Evolutionary conservation across 2,329 filamentous ascomycete genomes (phyloP).

Genomic region (Karstenula rhodostoma): DNA sequence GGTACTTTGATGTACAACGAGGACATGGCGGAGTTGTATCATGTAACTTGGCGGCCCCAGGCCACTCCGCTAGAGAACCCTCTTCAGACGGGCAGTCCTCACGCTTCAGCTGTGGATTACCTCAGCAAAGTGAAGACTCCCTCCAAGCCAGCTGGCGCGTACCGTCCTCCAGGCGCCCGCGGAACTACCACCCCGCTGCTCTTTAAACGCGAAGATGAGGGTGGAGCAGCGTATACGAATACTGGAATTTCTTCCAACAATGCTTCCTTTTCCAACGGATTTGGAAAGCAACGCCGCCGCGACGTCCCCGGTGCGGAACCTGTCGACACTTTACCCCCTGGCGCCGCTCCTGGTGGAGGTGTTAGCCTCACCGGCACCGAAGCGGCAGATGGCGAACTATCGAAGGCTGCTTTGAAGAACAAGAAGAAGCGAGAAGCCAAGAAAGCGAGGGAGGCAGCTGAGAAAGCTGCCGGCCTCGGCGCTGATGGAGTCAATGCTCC

Average conservation of each 20-base stretch:
- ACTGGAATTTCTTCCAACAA: constrained; percentile 75
- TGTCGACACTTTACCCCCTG: constrained; percentile 69
- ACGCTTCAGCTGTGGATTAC: constrained; percentile 82
- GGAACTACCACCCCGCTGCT: constrained; percentile 88
- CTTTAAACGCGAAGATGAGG: constrained; percentile 98
- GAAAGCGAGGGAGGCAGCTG: constrained; percentile 83
- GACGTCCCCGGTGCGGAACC: constrained; percentile 88
- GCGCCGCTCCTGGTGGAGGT: constrained; percentile 72
- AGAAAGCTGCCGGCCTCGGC: constrained; percentile 49
- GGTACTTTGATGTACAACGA: constrained; percentile 93
- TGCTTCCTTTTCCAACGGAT: constrained; percentile 73
- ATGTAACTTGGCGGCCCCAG: constrained; percentile 84
- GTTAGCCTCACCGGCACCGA: constrained; percentile 71
- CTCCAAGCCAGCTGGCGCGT: constrained; percentile 95
- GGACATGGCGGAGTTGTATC: constrained; percentile 93
- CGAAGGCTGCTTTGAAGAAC: constrained; percentile 89
- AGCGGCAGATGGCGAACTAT: constrained; percentile 75
- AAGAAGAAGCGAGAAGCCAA: constrained; percentile 98
- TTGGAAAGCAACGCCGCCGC: constrained; percentile 75
- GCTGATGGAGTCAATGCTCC: constrained; percentile 40
- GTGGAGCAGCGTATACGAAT: constrained; percentile 85
- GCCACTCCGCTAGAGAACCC: constrained; percentile 72
- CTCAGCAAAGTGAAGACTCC: constrained; percentile 90
- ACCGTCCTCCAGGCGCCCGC: constrained; percentile 91
- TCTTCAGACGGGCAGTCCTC: constrained; percentile 74